Conservation (phyloP, 2,329 filamentous ascomycete genomes). For the Hirsutella thompsonii region DNA sequence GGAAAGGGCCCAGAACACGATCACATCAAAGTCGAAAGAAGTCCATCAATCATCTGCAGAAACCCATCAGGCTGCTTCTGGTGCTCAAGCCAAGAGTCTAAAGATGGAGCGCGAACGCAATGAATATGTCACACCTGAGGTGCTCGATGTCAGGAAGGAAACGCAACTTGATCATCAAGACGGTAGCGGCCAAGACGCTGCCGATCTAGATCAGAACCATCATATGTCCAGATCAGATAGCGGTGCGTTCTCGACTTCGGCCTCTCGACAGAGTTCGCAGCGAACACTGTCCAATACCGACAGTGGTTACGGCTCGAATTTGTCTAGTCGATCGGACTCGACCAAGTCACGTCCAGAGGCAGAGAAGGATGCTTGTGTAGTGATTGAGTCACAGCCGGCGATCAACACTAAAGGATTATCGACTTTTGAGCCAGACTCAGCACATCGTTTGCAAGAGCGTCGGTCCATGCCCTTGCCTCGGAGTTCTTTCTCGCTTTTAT, state of each 20-base stretch:
- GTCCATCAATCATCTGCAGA: too few relatives aligned
- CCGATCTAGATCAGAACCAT: constrained; percentile 5
- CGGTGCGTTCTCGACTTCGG: constrained; percentile 34
- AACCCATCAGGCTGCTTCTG: too few relatives aligned
- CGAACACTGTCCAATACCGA: constrained; percentile 42
- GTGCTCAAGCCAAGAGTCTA: neutral
- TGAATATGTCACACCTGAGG: constrained; percentile 17
- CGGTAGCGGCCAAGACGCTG: neutral
- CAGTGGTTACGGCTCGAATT: constrained; percentile 48
- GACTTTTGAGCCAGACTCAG: neutral
- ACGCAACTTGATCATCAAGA: constrained; percentile 26
- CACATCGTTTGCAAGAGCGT: neutral
- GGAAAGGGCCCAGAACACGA: too few relatives aligned
- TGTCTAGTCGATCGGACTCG: constrained; percentile 38
- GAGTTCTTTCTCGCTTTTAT: neutral
- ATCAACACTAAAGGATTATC: neutral
- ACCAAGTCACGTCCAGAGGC: constrained; percentile 13
- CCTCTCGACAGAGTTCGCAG: constrained; percentile 26
- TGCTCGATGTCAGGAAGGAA: constrained; percentile 28
- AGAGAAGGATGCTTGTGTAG: constrained; percentile 1
- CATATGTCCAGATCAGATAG: constrained; percentile 27
- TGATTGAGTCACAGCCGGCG: neutral
- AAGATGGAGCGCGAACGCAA: neutral
- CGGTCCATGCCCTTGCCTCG: constrained; percentile 1
- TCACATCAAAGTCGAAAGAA: too few relatives aligned